Evolutionary conservation across 2,329 filamentous ascomycete species (phyloP).

Genomic region (Trichoderma arundinaceum): DNA sequence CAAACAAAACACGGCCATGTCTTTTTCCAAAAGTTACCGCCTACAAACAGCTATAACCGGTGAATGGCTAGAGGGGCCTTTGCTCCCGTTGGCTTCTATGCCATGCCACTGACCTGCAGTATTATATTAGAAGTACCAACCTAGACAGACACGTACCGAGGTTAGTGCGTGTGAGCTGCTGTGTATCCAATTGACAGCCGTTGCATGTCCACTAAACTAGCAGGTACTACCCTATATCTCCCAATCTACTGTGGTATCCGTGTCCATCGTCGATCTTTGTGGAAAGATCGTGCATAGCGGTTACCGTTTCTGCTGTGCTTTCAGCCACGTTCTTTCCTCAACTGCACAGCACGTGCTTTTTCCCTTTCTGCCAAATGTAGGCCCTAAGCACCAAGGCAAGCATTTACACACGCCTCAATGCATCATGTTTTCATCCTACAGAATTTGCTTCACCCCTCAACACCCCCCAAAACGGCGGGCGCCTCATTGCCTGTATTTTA

Average conservation of each 20-base stretch:
- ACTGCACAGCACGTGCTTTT: not conserved
- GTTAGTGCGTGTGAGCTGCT: too few relatives aligned
- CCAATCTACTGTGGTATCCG: too few relatives aligned
- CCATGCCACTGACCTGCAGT: not conserved
- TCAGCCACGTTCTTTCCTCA: conserved; percentile 2
- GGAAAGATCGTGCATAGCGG: not conserved
- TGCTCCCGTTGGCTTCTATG: not conserved
- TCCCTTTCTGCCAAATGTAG: not conserved
- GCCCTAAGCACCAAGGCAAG: not conserved
- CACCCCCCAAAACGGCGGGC: not conserved
- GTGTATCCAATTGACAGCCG: too few relatives aligned
- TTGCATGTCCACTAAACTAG: too few relatives aligned
- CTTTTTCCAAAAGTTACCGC: not conserved
- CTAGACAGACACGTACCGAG: too few relatives aligned
- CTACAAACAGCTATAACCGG: too few relatives aligned
- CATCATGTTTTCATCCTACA: not conserved
- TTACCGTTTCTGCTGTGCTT: not conserved
- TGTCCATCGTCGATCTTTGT: not conserved
- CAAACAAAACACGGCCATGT: not conserved
- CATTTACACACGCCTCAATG: not conserved
- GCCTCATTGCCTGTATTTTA: too few relatives aligned
- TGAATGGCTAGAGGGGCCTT: too few relatives aligned
- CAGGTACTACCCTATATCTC: too few relatives aligned
- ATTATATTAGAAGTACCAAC: too few relatives aligned
- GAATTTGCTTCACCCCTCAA: conserved; percentile 7